phyloP scores from a whole-genome alignment of 768 basidiomycete genomes.

The Mycena chlorophos region DNA sequence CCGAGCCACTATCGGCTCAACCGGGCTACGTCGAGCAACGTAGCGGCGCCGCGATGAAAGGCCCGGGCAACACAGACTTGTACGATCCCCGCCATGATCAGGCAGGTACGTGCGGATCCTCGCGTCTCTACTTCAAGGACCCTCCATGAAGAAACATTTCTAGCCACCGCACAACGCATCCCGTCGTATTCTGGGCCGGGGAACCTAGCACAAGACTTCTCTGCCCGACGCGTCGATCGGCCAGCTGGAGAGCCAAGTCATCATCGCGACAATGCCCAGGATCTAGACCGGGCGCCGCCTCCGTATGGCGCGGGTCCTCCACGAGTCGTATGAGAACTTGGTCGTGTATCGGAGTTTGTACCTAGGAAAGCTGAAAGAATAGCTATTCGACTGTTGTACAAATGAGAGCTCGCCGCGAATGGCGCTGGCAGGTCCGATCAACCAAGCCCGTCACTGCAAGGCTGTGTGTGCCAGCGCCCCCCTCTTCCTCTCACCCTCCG shows the following conservation, averaged over 20 bases:
- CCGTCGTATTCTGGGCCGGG: constrained; percentile 17
- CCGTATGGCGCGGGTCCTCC: too few species aligned
- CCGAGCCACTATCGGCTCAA: not conserved
- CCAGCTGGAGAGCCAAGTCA: constrained; percentile 11
- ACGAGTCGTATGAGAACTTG: too few species aligned
- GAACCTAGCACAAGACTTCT: constrained; percentile 2
- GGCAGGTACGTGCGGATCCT: not conserved
- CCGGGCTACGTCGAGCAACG: not conserved
- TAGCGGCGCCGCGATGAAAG: not conserved
- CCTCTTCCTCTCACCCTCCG: not conserved
- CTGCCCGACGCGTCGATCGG: not conserved
- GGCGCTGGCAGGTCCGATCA: too few species aligned
- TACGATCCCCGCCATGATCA: constrained; percentile 5
- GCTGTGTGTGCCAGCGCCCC: too few species aligned
- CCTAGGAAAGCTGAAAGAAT: too few species aligned
- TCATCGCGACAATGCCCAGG: constrained; percentile 14
- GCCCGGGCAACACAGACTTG: not conserved
- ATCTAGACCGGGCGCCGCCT: too few species aligned
- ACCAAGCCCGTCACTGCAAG: too few species aligned
- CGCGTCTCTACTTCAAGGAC: not conserved
- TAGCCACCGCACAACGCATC: constrained; percentile 8
- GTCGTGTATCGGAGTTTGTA: too few species aligned
- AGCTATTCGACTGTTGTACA: too few species aligned
- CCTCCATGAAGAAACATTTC: not conserved
- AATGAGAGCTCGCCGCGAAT: too few species aligned